Conservation (phyloP, 305 asterid genomes). For the Fraxinus floribunda region DNA sequence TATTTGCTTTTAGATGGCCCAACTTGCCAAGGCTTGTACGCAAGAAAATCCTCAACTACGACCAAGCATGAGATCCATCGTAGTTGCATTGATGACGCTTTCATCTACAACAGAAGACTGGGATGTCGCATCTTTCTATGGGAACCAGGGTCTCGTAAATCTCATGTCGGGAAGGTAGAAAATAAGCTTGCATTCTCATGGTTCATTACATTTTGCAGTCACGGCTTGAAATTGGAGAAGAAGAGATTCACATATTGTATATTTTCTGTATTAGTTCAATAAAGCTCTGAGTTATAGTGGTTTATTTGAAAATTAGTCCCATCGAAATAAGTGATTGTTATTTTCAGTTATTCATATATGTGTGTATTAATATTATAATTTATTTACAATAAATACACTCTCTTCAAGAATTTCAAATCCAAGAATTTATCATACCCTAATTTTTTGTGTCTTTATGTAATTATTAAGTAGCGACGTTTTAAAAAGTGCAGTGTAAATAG, state of each 20-base stretch:
- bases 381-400: background rate
- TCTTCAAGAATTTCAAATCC: background rate
- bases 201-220: background rate
- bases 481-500: background rate
- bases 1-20: conserved; percentile 53
- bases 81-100: conserved; percentile 85
- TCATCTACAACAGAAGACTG: conserved; percentile 83
- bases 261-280: background rate
- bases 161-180: conserved; percentile 78
- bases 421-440: background rate
- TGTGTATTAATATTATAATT: background rate
- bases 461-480: background rate
- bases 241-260: background rate
- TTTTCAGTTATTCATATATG: background rate
- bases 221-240: background rate
- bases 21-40: conserved; percentile 84
- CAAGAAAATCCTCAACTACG: conserved; percentile 79
- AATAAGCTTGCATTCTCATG: conserved; percentile 1
- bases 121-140: conserved; percentile 85
- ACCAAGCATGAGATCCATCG: conserved; percentile 85
- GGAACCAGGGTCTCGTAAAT: conserved; percentile 59
- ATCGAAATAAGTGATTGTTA: background rate
- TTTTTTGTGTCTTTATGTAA: background rate
- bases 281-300: background rate
- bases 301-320: background rate